Conservation (phyloP, 139 green algal species). For the Chlamydomonas sphaeroides region DNA sequence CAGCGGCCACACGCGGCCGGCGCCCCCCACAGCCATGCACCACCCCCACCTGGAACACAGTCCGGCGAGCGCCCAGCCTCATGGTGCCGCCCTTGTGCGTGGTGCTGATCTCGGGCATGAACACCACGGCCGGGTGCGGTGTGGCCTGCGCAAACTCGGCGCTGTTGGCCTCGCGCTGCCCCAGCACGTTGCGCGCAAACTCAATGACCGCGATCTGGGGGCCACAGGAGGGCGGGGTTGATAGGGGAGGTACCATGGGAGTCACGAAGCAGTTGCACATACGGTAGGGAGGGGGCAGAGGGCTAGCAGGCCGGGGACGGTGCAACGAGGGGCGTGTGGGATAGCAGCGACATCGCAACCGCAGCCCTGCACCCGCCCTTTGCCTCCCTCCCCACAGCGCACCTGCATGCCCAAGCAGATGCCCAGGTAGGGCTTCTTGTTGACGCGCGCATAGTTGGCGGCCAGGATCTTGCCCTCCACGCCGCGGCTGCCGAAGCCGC, state of each 20-base stretch:
- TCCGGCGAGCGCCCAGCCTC: conserved; percentile 90
- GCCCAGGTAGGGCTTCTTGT: conserved; percentile 91
- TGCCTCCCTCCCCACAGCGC: neutral
- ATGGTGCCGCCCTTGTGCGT: conserved; percentile 98
- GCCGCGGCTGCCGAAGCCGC: conserved; percentile 93
- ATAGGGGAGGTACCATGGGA: neutral
- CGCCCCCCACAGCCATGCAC: too few species aligned
- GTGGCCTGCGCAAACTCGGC: conserved; percentile 91
- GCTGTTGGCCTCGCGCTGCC: conserved; percentile 83
- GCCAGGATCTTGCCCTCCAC: conserved; percentile 96
- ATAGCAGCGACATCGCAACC: too few species aligned
- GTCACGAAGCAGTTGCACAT: neutral
- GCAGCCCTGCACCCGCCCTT: neutral
- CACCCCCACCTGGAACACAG: conserved; percentile 70
- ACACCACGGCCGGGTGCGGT: conserved; percentile 89
- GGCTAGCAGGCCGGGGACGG: too few species aligned
- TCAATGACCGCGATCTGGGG: conserved; percentile 96
- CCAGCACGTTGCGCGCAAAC: conserved; percentile 94
- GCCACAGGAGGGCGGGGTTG: neutral
- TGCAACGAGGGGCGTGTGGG: too few species aligned
- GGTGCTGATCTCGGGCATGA: conserved; percentile 94
- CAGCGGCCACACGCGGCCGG: too few species aligned
- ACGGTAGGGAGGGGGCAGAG: too few species aligned
- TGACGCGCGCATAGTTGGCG: conserved; percentile 86
- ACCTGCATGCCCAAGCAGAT: conserved; percentile 99